A percentile compares a stretch with the other conserved stretches of the same genome.
Evolutionary conservation across 225 moss, liverwort and hornwort species (phyloP).

Genomic region (Climacium dendroides): DNA sequence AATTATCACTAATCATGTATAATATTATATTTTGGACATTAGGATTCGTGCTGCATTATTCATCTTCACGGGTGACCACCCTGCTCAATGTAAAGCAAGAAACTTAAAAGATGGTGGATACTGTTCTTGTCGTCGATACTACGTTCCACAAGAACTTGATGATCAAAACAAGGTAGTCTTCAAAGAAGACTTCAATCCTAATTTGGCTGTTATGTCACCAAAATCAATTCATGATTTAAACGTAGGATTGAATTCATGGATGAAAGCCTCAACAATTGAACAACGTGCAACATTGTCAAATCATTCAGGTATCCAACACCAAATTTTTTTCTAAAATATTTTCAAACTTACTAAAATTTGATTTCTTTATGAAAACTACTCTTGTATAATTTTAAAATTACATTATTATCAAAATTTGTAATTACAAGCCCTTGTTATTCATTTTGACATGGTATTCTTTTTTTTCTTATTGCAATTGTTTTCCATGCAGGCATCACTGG

Average conservation of each 20-base stretch:
- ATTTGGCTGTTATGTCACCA: rapidly evolving
- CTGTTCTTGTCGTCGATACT: too few species aligned
- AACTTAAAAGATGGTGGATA: too few species aligned
- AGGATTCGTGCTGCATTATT: too few species aligned
- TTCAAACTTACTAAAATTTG: rapidly evolving
- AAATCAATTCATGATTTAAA: neutral
- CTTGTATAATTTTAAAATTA: neutral
- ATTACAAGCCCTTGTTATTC: rapidly evolving
- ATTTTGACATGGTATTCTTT: rapidly evolving
- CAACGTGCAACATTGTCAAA: neutral
- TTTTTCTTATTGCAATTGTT: neutral
- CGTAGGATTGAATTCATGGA: neutral
- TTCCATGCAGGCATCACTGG: neutral
- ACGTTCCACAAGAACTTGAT: too few species aligned
- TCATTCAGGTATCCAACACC: rapidly evolving
- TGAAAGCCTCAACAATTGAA: neutral
- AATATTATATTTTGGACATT: too few species aligned
- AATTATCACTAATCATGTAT: too few species aligned
- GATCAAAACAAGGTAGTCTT: neutral
- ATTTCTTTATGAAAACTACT: rapidly evolving
- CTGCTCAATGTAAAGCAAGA: too few species aligned
- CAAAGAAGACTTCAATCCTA: neutral
- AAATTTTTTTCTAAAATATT: rapidly evolving
- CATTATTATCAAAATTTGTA: rapidly evolving
- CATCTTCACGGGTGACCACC: too few species aligned